Base-by-base conservation (phyloP, 768 basidiomycete genomes). In the Boletus reticulatus region DNA sequence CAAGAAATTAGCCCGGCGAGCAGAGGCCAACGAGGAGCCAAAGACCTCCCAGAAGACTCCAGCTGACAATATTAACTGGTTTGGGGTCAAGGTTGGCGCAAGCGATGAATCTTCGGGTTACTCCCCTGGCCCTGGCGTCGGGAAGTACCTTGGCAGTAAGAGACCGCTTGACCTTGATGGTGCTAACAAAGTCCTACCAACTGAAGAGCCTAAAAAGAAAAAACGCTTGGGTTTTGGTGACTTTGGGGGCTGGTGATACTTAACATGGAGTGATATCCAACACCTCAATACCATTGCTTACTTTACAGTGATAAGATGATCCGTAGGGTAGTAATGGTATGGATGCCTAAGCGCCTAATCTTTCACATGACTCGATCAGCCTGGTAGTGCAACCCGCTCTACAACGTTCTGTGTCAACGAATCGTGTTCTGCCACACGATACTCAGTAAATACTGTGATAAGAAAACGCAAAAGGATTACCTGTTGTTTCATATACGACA, bases 221-320 rank as follows among this genome's bases (percentile, higher is more conserved):
- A 83, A 89, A 63, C 87, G 83, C 60, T 69, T 87, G 38, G 95
- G 94, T 2, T 98, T 98, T 72, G 94, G 95, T n/a, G 79, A 94
- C 67, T 95, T 95, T 54, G 85, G 87, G 24, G 84, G 81, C 34
- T 94, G 92, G 91, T 94, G 55, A 67, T 50, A 44, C 19, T 24
- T n/a, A 39, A 36, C 6, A 20, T 16, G 13, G 13, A 16, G 4
- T 36, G 9, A 49, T 43, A 48, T 55, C 34, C 37, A 45, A 34
- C 20, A 43, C 13, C 7, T 52, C 39, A 2, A 36, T 6, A 57
- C 39, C 24, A 47, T 47, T 55, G 43, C 41, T 31, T 59, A 52
- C 53, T 60, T 45, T 59, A 61, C 51, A 51, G 39, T 57, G 44
- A 41, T 48, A 34, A 34, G 42, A 57, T 47, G 44, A 31, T 45